These are phyloP conservation scores for Noccaea caerulescens DNA, from an alignment of 345 rosid genomes.

Conservation along the genomic window DNA sequence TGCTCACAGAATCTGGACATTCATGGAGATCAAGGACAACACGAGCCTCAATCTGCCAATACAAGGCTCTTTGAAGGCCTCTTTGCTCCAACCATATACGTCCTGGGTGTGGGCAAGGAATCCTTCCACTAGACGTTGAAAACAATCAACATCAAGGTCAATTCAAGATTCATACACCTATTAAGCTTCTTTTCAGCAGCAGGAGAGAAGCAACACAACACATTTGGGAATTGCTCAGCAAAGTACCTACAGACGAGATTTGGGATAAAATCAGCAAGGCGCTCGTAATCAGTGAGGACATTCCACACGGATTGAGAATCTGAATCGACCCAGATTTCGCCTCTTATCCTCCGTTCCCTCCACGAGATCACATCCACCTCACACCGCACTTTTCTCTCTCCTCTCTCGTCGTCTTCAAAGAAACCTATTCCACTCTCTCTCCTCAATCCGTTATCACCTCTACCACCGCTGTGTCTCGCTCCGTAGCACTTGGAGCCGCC, in stretches of 20 bases:
- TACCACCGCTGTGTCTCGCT: constrained; percentile 12
- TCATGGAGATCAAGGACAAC: constrained; percentile 95
- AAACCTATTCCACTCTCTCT: constrained; percentile 34
- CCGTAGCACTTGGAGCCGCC: constrained; percentile 34
- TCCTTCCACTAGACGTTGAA: constrained; percentile 61
- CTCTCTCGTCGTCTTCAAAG: constrained; percentile 49
- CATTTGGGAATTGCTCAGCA: too few relatives aligned
- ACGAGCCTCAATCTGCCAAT: constrained; percentile 99
- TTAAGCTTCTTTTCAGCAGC: background rate
- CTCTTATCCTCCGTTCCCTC: constrained; percentile 85
- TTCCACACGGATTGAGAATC: constrained; percentile 79
- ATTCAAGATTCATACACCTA: constrained; percentile 1
- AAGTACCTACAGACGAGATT: constrained; percentile 80
- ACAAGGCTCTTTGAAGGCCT: constrained; percentile 87
- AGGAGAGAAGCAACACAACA: background rate
- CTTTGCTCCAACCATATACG: constrained; percentile 97
- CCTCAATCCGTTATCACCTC: constrained; percentile 27
- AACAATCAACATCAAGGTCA: constrained; percentile 18
- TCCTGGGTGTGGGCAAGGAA: constrained; percentile 94
- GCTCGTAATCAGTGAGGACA: constrained; percentile 91
- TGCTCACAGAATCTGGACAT: constrained; percentile 61
- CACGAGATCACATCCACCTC: constrained; percentile 88
- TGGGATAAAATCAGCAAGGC: constrained; percentile 90
- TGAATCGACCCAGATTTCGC: constrained; percentile 62
- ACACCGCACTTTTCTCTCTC: constrained; percentile 63